phyloP scores from a whole-genome alignment of 169 alveolate genomes.

The Plasmodium gaboni region DNA sequence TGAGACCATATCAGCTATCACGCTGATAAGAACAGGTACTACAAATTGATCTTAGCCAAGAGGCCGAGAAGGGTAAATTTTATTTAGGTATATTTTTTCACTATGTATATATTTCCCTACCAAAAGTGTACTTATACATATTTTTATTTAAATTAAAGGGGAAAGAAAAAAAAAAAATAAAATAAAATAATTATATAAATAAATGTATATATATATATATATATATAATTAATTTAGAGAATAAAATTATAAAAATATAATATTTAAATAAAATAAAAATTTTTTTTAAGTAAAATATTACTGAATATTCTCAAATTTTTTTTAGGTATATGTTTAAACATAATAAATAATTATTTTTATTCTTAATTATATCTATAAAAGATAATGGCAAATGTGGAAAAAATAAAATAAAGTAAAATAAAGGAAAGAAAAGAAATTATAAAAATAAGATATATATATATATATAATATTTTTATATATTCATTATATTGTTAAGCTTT shows the following conservation, averaged over 20 bases:
- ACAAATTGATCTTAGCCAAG: conserved; percentile 92
- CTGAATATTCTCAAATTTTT: background rate
- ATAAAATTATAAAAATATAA: background rate
- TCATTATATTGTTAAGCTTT: too few relatives aligned
- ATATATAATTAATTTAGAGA: background rate
- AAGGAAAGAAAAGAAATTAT: background rate
- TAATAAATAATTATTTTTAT: background rate
- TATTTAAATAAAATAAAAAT: background rate
- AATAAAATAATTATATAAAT: too few relatives aligned
- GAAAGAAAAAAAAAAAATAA: background rate
- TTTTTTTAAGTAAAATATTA: background rate
- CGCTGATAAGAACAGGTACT: conserved; percentile 93
- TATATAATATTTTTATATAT: background rate
- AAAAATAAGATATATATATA: background rate
- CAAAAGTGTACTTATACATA: conserved; percentile 57
- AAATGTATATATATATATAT: background rate
- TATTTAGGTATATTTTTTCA: background rate
- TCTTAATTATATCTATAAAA: background rate
- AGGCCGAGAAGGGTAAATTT: conserved; percentile 89
- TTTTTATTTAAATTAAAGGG: background rate
- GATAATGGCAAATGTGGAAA: too few relatives aligned
- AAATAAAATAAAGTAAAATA: too few relatives aligned
- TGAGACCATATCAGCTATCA: conserved; percentile 91
- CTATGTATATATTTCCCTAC: conserved; percentile 66
- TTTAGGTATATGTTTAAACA: background rate